Evolutionary conservation across 306 rosid genomes (phyloP).

Genomic region (Calophaca sinica): DNA sequence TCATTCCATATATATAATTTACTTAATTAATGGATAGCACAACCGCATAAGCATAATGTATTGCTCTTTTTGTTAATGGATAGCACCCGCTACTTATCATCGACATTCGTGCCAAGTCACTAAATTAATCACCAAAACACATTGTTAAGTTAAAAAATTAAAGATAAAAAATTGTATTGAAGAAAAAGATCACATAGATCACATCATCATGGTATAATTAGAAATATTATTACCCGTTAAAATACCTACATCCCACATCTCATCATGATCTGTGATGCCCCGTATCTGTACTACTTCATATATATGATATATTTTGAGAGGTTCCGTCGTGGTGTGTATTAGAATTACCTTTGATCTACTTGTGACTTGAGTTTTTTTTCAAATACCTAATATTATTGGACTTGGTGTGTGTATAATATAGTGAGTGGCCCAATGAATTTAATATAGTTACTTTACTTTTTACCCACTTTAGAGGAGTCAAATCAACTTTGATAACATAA

Average conservation of each 20-base stretch:
- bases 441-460: no score
- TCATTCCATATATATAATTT: neutral
- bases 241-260: neutral
- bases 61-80: conserved; percentile 42
- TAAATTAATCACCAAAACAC: neutral
- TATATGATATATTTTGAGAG: neutral
- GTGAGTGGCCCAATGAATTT: no score
- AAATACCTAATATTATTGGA: no score
- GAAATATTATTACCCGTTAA: neutral
- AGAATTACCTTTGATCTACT: no score
- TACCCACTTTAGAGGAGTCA: no score
- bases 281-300: neutral
- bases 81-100: conserved; percentile 37
- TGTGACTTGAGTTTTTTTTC: no score
- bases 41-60: conserved; percentile 11
- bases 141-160: neutral
- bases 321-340: neutral
- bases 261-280: conserved; percentile 32
- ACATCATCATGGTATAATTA: neutral
- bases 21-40: conserved; percentile 11
- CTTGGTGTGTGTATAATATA: no score
- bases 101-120: neutral
- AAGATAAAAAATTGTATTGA: neutral
- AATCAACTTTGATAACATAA: no score
- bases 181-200: no score